A percentile compares a stretch with the other conserved stretches of the same genome.
phyloP scores from a whole-genome alignment of 2,329 filamentous ascomycete species.

The Cercospora nicotianae region DNA sequence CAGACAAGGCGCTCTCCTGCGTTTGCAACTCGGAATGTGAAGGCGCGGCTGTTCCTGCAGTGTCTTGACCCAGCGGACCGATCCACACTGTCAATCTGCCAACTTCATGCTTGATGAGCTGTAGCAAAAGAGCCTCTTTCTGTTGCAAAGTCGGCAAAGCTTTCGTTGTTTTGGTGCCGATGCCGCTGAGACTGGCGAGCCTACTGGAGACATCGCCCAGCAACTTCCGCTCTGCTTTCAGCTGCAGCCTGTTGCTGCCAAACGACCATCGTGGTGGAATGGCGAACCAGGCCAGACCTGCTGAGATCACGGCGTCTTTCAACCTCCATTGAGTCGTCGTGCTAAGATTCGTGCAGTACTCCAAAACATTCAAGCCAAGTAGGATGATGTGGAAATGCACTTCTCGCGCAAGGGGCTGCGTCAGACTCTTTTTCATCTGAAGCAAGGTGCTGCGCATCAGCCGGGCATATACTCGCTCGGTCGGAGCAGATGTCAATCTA shows the following conservation, averaged over 20 bases:
- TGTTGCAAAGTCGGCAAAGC: conserved; percentile 66
- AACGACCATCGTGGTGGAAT: conserved; percentile 86
- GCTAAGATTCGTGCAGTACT: conserved; percentile 64
- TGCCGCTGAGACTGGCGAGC: conserved; percentile 63
- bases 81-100: conserved; percentile 85
- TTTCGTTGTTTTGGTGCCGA: conserved; percentile 52
- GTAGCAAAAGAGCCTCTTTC: conserved; percentile 80
- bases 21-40: conserved; percentile 43
- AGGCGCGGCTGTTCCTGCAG: conserved; percentile 30
- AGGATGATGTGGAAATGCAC: conserved; percentile 86
- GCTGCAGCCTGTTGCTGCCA: conserved; percentile 86
- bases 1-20: conserved; percentile 37
- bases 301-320: conserved; percentile 85
- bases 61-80: conserved; percentile 69
- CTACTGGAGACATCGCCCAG: conserved; percentile 71
- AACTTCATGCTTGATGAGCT: conserved; percentile 82
- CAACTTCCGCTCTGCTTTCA: conserved; percentile 87
- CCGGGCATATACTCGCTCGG: conserved; percentile 77
- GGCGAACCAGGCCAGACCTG: conserved; percentile 85
- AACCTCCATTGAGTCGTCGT: conserved; percentile 73
- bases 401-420: conserved; percentile 86
- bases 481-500: conserved; percentile 77
- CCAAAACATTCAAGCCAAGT: conserved; percentile 76
- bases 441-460: conserved; percentile 77
- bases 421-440: conserved; percentile 67